These are phyloP conservation scores for Collybiopsis confluens DNA, from an alignment of 768 basidiomycete genomes.

Conservation along the genomic window DNA sequence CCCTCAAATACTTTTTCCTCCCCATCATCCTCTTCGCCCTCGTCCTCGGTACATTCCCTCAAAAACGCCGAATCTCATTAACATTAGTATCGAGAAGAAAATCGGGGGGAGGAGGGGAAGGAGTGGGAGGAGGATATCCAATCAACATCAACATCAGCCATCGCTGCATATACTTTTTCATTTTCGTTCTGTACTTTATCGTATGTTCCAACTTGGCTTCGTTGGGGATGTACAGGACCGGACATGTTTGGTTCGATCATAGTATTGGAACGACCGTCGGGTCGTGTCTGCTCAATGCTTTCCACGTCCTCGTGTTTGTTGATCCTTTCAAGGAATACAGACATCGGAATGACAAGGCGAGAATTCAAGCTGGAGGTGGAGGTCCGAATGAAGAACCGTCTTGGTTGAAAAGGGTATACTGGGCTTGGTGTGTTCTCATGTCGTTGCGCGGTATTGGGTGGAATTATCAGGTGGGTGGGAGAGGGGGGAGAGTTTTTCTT, in stretches of 20 bases:
- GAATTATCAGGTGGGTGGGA: constrained; percentile 1
- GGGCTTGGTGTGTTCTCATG: neutral
- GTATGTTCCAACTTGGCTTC: neutral
- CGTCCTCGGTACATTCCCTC: neutral
- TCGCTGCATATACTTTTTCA: neutral
- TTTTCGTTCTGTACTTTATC: neutral
- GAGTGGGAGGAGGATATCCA: too few relatives aligned
- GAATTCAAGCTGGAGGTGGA: too few relatives aligned
- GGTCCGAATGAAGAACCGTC: neutral
- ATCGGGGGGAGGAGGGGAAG: too few relatives aligned
- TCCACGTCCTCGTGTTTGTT: neutral
- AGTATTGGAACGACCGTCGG: neutral
- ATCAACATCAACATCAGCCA: too few relatives aligned
- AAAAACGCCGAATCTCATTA: too few relatives aligned
- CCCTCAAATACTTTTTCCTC: neutral
- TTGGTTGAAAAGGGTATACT: neutral
- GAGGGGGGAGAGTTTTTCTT: neutral
- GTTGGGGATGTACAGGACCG: neutral
- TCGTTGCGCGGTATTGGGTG: neutral
- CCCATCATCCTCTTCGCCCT: neutral
- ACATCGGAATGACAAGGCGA: neutral
- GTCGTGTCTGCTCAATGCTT: neutral
- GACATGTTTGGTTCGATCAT: neutral
- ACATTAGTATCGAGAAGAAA: too few relatives aligned
- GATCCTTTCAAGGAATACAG: neutral